phyloP scores from a whole-genome alignment of 2,329 filamentous ascomycete genomes.

The Scortechinia acanthostroma region DNA sequence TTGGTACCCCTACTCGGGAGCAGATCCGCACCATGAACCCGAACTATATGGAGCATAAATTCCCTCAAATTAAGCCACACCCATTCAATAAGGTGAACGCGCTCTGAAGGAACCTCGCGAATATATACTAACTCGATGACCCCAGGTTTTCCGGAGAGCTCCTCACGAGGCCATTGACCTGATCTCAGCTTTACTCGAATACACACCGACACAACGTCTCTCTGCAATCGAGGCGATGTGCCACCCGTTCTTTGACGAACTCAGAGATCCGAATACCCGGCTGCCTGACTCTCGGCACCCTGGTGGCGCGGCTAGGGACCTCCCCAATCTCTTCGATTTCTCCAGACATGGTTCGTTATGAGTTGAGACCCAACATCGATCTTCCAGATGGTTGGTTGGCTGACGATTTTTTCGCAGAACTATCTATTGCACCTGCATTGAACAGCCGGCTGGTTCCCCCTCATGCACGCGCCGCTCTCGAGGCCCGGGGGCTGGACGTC shows the following conservation, averaged over 20 bases:
- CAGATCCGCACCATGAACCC: constrained; percentile 99
- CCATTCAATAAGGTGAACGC: constrained; percentile 87
- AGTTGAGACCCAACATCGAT: constrained; percentile 4
- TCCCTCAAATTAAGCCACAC: constrained; percentile 98
- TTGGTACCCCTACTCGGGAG: constrained; percentile 91
- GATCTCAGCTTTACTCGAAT: constrained; percentile 88
- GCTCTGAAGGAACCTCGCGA: background rate
- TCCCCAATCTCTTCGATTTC: constrained; percentile 89
- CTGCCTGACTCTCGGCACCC: constrained; percentile 90
- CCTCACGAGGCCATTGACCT: constrained; percentile 87
- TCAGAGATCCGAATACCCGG: constrained; percentile 82
- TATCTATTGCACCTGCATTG: constrained; percentile 85
- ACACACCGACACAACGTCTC: constrained; percentile 91
- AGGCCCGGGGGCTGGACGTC: constrained; percentile 77
- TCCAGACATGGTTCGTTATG: constrained; percentile 73
- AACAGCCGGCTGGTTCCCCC: constrained; percentile 82
- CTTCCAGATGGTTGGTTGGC: constrained; percentile 5
- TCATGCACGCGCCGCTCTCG: constrained; percentile 71
- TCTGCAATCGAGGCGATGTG: constrained; percentile 94
- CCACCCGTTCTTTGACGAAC: constrained; percentile 96
- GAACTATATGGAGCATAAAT: constrained; percentile 99
- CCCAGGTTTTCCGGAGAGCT: constrained; percentile 72
- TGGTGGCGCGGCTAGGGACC: constrained; percentile 70
- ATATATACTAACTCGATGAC: background rate
- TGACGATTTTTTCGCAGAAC: constrained; percentile 47